Conservation (phyloP, 2,329 filamentous ascomycete genomes). For the Colletotrichum viniferum region DNA sequence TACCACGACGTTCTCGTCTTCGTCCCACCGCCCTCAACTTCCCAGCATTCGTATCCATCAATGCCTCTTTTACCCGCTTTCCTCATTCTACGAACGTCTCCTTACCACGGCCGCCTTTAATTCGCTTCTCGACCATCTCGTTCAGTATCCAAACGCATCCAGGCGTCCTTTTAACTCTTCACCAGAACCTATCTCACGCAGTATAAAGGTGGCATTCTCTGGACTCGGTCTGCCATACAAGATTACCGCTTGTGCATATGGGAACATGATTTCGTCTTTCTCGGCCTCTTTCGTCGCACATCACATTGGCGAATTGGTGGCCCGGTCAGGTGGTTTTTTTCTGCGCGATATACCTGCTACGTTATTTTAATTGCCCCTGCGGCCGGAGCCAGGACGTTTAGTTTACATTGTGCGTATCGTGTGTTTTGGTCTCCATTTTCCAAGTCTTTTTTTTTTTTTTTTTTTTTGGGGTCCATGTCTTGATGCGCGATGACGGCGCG, state of each 20-base stretch:
- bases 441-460: not conserved
- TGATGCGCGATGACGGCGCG: conserved; percentile 10
- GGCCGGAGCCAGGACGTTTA: conserved; percentile 1
- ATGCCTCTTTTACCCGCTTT: not conserved
- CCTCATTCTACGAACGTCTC: not conserved
- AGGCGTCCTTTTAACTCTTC: conserved; percentile 1
- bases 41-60: conserved; percentile 1
- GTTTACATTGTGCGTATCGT: not conserved
- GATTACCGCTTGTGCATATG: conserved; percentile 15
- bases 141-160: conserved; percentile 4
- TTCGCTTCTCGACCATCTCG: conserved; percentile 17
- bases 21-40: conserved; percentile 3
- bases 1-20: conserved; percentile 19
- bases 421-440: not conserved
- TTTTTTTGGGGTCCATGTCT: conserved; percentile 9
- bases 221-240: conserved; percentile 1
- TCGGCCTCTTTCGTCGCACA: not conserved
- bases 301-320: not conserved
- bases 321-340: conserved; percentile 1
- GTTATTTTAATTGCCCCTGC: conserved; percentile 9
- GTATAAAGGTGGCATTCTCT: conserved; percentile 4
- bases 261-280: conserved; percentile 5
- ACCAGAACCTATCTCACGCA: not conserved
- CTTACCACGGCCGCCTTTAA: conserved; percentile 13
- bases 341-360: conserved; percentile 17